Conservation (phyloP, 441 rosid genomes). For the Aquilaria agallochum region DNA sequence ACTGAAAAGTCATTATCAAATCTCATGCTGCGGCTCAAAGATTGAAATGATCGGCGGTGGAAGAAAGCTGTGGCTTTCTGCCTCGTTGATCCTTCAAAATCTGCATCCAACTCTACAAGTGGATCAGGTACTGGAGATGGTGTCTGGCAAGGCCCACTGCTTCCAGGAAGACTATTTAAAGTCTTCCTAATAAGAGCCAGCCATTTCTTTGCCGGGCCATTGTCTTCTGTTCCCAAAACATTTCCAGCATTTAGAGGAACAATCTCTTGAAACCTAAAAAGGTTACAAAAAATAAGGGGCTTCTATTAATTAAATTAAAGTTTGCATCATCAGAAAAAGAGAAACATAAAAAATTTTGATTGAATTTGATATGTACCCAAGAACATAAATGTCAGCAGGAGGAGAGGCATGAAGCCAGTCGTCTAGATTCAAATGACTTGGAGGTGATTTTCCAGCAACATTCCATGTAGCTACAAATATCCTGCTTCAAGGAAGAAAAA, state of each 20-base stretch:
- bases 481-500: constrained; percentile 19
- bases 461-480: constrained; percentile 80
- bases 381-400: constrained; percentile 76
- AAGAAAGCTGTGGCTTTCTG: constrained; percentile 42
- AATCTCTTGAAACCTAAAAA: constrained; percentile 75
- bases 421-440: constrained; percentile 57
- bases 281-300: constrained; percentile 10
- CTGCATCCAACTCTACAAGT: constrained; percentile 62
- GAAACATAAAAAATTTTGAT: background rate
- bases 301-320: background rate
- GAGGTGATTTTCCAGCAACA: constrained; percentile 78
- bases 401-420: constrained; percentile 82
- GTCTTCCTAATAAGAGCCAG: constrained; percentile 60
- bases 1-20: constrained; percentile 34
- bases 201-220: constrained; percentile 78
- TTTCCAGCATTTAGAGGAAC: constrained; percentile 84
- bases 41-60: constrained; percentile 53
- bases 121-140: constrained; percentile 72
- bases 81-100: constrained; percentile 48
- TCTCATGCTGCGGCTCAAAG: constrained; percentile 53
- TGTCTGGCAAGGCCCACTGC: constrained; percentile 38
- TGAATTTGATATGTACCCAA: constrained; percentile 40
- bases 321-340: background rate
- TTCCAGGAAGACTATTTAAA: constrained; percentile 55
- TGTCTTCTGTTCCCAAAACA: constrained; percentile 72